phyloP scores from a whole-genome alignment of 257 asterid genomes.

The Osmanthus fragrans region DNA sequence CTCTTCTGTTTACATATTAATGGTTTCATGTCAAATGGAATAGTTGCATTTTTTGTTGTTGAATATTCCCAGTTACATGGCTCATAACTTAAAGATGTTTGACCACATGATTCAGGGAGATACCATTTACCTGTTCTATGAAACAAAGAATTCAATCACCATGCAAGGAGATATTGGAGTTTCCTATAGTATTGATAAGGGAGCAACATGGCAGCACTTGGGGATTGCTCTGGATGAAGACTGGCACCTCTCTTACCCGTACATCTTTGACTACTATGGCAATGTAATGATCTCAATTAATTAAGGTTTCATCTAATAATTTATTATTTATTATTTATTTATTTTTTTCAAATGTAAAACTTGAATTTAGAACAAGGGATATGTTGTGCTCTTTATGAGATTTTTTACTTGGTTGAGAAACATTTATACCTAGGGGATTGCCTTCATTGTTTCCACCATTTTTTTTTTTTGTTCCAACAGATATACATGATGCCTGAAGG shows the following conservation, averaged over 20 bases:
- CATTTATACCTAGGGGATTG: neutral
- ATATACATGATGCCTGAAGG: slow-evolving; percentile 97
- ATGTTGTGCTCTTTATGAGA: neutral
- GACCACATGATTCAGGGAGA: slow-evolving; percentile 59
- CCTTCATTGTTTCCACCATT: neutral
- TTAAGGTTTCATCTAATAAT: neutral
- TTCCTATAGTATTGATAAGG: slow-evolving; percentile 74
- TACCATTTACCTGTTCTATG: slow-evolving; percentile 69
- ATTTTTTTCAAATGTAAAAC: no score
- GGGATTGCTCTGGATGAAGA: slow-evolving; percentile 90
- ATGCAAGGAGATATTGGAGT: slow-evolving; percentile 98
- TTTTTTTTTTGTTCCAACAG: slow-evolving; percentile 32
- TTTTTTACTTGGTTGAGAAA: neutral
- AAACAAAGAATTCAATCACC: slow-evolving; percentile 83
- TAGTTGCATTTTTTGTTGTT: neutral
- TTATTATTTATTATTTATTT: no score
- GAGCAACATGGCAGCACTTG: slow-evolving; percentile 89
- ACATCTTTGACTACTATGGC: slow-evolving; percentile 79
- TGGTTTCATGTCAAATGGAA: neutral
- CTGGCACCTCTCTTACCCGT: slow-evolving; percentile 98
- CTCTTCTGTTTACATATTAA: neutral
- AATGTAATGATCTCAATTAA: slow-evolving; percentile 53
- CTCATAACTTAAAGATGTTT: slow-evolving; percentile 16
- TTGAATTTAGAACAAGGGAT: neutral
- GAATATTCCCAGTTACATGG: slow-evolving; percentile 8